Base-by-base conservation (phyloP, 371 early-diverging fungal genomes). In the Chytridium lagenaria region DNA sequence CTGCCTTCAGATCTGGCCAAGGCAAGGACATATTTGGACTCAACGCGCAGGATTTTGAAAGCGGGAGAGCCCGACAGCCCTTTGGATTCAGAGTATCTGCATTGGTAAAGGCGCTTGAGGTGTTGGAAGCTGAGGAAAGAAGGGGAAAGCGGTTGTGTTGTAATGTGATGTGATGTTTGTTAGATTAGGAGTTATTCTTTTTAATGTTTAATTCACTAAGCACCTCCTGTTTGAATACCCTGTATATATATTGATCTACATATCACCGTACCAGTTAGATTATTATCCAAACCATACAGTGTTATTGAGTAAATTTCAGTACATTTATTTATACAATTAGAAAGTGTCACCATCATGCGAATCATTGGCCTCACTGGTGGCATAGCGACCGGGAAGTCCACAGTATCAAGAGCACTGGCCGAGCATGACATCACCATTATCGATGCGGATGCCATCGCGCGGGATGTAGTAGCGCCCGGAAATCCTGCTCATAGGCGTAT, bases 311-410 rank as follows among this genome's bases (percentile, higher is more conserved):
- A 50, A 10, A 55, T 55, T 55, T 5, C n/a, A n/a, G n/a, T n/a
- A n/a, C 23, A 55, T 55, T 28, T 10, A 10, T 23, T 10, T 16
- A 16, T 16, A 55, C 5, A 55, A 10, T 26, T 16, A 16, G 55
- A 55, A 55, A 10, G 16, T 15, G 10, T 10, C 55, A 55, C 55
- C 19, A 15, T 16, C 16, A 96, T 96, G 96, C 90, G 91, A 55
- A 79, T 96, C 28, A 80, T 95, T 64, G 97, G 97, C 19, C 85
- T 96, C 52, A 97, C 97, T 7, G 95, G 94, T 55, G 96, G 96
- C 39, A 96, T 96, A 59, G 92, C 94, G 22, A 92, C 96, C 49
- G 97, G 96, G 84, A 91, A 96, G 80, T 93, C 93, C 44, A 95
- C 95, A 0, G 94, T 94, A 23, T 92, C 93, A 40, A 74, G 79